These are phyloP conservation scores for Diaporthe vaccinii DNA, from an alignment of 2,329 filamentous ascomycete species.

Conservation along the genomic window DNA sequence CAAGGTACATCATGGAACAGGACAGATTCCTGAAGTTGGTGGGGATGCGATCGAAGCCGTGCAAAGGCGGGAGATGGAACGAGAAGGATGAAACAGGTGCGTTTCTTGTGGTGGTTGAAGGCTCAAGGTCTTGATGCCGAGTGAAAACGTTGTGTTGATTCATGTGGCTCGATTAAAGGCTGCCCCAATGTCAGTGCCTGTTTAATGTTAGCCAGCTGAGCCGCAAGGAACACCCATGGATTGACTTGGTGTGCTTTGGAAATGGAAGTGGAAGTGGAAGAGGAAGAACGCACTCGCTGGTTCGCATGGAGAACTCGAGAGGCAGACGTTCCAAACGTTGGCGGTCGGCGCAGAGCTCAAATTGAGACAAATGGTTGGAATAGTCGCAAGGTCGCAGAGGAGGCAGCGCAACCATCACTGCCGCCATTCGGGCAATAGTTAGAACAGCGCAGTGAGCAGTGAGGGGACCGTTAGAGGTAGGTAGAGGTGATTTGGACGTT, in stretches of 20 bases:
- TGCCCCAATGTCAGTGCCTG: background rate
- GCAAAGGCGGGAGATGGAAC: background rate
- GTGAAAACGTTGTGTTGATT: background rate
- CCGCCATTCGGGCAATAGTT: background rate
- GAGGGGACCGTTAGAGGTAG: background rate
- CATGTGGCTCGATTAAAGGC: background rate
- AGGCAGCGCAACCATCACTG: background rate
- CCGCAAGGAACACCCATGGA: background rate
- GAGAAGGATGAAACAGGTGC: background rate
- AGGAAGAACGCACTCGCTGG: background rate
- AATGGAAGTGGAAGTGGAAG: background rate
- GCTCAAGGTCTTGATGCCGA: background rate
- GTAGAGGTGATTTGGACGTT: background rate
- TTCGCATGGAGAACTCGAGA: background rate
- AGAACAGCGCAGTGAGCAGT: background rate
- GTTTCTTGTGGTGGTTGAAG: background rate
- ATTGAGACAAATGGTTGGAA: background rate
- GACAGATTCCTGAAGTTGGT: slow-evolving; percentile 6
- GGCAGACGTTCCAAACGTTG: background rate
- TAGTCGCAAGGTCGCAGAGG: background rate
- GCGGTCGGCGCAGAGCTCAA: background rate
- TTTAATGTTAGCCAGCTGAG: background rate
- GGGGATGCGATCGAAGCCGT: slow-evolving; percentile 13
- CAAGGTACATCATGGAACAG: slow-evolving; percentile 11
- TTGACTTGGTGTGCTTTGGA: background rate